Base-by-base conservation (phyloP, 2,329 filamentous ascomycete species). In the Epichloe gansuensis region DNA sequence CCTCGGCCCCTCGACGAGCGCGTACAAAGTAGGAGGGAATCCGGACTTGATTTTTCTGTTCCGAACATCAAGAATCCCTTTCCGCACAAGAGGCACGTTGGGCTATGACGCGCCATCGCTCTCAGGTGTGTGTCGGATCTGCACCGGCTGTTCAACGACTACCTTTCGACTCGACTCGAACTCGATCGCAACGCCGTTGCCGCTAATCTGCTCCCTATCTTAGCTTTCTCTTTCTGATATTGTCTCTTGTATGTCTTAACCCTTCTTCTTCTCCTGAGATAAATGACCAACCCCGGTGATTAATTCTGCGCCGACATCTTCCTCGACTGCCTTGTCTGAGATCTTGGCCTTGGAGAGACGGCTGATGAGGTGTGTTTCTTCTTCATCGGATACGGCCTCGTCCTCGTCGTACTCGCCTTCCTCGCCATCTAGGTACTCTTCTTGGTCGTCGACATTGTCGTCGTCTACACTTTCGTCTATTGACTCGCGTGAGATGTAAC, bases 201-300 rank as follows among this genome's bases (percentile, higher is more conserved):
- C 46, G 52, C 56, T 46, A 17, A 56, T 51, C 57, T 61, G 52
- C 46, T 56, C 49, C 42, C 42, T 46, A 8, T 42, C 59, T 67
- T 67, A 65, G 63, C 60, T 59, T 60, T 61, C 61, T 54, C 60
- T 60, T 49, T 55, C 58, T 50, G 66, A 67, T 59, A 71, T 70
- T 6, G 6, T 17, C 13, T 3, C n/a, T n/a, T 5, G 2, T 28
- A 54, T 75, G 72, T 38, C 79, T 48, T 28, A 50, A 15, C 21
- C n/a, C 5, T 49, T 52, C 41, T 49, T 52, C 41, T 52, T 55
- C 53, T 55, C 46, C 17, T 55, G 57, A 50, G 70, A 69, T 50
- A 83, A 63, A 55, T 78, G 71, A 66, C 74, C 73, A 67, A 83
- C 65, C 52, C 80, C 80, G 17, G 79, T 82, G 51, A 83, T 82